Evolutionary conservation across 2,329 filamentous ascomycete species (phyloP), one percentile per base, ranked within the genome.

Genomic region (Rutstroemia sp.): DNA sequence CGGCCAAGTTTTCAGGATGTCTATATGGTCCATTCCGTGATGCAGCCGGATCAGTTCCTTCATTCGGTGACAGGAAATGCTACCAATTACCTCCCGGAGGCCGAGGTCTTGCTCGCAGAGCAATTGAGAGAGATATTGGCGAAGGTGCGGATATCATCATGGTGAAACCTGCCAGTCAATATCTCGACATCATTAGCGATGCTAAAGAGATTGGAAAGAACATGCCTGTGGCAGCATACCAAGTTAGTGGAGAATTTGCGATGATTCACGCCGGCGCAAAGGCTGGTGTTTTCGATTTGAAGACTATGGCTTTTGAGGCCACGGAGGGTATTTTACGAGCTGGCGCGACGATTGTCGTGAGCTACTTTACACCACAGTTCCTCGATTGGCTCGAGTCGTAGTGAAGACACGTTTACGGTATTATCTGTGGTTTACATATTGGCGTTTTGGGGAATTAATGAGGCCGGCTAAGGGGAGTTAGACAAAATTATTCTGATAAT

Each of bases 111-210:
- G 94, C 94, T 16, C 85, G 94, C 62, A 84, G 94, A 64, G 94
- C 94, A 49, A 96, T 99, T 62, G 76, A 84, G 42, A 83, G 94
- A 64, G 94, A 99, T 70, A 92, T 99, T 64, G 81, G 80, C 62
- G 94, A 99, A 74, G 94, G 94, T 25, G 94, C 94, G 19, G 94
- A 99, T 69, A 90, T 96, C 65, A 96, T 99, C 74, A 96, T 99
- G 92, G 94, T 99, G 60, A 99, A 99, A 79, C 94, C 94, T 2
- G 94, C 94, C 9, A 88, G 88, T 66, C 90, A 92, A 72, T 99
- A 96, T 71, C 80, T 99, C 47, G 94, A 99, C 73, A 96, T 99
- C 67, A 97, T 99, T 71, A 90, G 89, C 64, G 94, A 99, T 69
- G 94, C 94, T 53, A 97, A 96, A 77, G 91, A 96, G 54, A 81